Percentiles rank a stretch among this genome's conserved stretches.
These are phyloP conservation scores for Coemansia asiatica DNA, from an alignment of 192 early-diverging fungal genomes.

Conservation along the genomic window DNA sequence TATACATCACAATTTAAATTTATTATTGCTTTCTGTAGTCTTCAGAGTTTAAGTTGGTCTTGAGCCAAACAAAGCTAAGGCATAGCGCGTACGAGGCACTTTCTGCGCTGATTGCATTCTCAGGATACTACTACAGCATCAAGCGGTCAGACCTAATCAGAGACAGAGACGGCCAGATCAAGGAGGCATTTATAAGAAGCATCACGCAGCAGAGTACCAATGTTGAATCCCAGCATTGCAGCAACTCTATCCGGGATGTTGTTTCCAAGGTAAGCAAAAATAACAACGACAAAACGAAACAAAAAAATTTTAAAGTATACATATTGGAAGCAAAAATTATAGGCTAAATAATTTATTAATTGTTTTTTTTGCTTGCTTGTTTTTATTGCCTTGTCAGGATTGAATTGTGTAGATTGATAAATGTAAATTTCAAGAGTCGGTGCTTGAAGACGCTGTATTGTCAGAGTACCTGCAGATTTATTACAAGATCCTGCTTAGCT, in stretches of 20 bases:
- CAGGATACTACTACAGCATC: constrained; percentile 43
- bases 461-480: constrained; percentile 16
- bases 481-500: constrained; percentile 32
- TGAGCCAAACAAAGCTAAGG: constrained; percentile 18
- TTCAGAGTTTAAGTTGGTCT: neutral
- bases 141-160: constrained; percentile 27
- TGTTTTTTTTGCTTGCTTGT: no score
- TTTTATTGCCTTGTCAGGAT: no score
- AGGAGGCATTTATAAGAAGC: neutral
- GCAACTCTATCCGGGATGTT: constrained; percentile 7
- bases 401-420: constrained; percentile 29
- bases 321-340: neutral
- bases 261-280: constrained; percentile 9
- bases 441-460: constrained; percentile 17
- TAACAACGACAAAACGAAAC: neutral
- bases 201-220: neutral
- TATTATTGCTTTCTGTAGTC: neutral
- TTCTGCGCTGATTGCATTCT: constrained; percentile 22
- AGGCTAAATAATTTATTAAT: neutral
- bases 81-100: constrained; percentile 28
- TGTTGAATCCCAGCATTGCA: neutral
- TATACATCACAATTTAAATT: no score
- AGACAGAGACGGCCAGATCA: constrained; percentile 6
- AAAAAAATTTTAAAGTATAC: no score
- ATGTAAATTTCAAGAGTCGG: constrained; percentile 10